Evolutionary conservation across 345 rosid genomes (phyloP), one percentile per base, ranked within the genome.

Genomic region (Eucalyptus melliodora): DNA sequence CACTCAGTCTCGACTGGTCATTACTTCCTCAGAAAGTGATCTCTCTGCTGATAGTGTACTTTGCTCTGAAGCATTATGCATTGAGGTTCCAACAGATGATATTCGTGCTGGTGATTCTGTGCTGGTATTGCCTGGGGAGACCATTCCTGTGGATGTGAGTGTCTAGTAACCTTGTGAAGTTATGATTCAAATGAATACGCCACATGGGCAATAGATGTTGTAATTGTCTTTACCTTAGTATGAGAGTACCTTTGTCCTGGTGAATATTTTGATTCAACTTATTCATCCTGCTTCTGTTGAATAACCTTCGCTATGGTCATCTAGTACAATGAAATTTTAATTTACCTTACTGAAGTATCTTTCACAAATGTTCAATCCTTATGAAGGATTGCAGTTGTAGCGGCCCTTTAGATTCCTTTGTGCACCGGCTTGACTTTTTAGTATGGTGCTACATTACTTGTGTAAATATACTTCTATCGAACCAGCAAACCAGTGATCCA

Each of bases 71-170:
- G 96, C 98, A 93, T 95, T 97, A 60, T 97, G 96, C 91, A 91
- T 94, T 89, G 96, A 94, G 91, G 97, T 97, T 89, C 94, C 98
- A 86, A 95, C 96, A 89, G 99, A 97, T 94, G 97, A 95, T 89
- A 93, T 97, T 89, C 96, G 97, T 88, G 96, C 95, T 92, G 99
- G 99, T 88, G 99, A 96, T 92, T 91, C 95, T 5, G 91, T 97
- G 86, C 92, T 97, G 92, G 97, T 97, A 90, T 93, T 97, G 90
- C 98, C 99, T 88, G 99, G 98, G 87, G 99, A 97, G 96, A 94
- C 97, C 16, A 95, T 97, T 93, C 98, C 99, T 89, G 94, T 96
- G n/a, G 98, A 98, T 94, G 99, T 98, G 94, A 94, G 96, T 91
- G 53, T 90, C 92, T 42, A 24, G 87, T 50, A 44, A 77, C 85